Conservation (phyloP, 495 filamentous ascomycete genomes). For the Neurospora sp. region DNA sequence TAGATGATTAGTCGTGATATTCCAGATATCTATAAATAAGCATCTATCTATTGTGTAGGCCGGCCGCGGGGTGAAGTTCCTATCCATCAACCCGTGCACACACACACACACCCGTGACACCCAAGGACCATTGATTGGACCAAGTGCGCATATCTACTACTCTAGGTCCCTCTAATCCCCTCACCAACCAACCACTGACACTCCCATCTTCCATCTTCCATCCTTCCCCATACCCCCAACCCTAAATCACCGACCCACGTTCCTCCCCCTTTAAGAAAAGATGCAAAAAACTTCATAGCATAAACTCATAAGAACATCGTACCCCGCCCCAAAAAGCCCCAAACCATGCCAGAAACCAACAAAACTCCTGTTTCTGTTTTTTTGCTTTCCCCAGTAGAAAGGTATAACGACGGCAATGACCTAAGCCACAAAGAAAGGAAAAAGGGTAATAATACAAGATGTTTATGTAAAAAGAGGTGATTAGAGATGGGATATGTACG, state of each 20-base stretch:
- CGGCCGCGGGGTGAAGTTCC: no score
- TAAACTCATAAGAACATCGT: neutral
- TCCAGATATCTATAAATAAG: no score
- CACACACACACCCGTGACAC: neutral
- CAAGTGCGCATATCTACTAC: neutral
- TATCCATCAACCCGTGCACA: no score
- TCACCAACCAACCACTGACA: neutral
- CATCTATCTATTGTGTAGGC: no score
- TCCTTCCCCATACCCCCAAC: neutral
- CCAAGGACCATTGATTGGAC: neutral
- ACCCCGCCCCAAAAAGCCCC: neutral
- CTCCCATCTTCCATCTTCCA: neutral
- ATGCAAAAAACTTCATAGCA: neutral
- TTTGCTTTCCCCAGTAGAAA: neutral
- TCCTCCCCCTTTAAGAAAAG: neutral
- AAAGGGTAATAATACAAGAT: neutral
- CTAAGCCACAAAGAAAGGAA: neutral
- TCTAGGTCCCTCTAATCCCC: neutral
- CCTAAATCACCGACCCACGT: neutral
- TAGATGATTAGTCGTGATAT: no score
- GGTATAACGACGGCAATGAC: neutral
- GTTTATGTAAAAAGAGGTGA: neutral
- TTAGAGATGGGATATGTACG: neutral
- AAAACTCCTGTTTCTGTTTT: neutral
- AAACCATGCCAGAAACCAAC: neutral